Base-by-base conservation (phyloP, 1,139 yeast genomes). In the Pichia norvegensis region DNA sequence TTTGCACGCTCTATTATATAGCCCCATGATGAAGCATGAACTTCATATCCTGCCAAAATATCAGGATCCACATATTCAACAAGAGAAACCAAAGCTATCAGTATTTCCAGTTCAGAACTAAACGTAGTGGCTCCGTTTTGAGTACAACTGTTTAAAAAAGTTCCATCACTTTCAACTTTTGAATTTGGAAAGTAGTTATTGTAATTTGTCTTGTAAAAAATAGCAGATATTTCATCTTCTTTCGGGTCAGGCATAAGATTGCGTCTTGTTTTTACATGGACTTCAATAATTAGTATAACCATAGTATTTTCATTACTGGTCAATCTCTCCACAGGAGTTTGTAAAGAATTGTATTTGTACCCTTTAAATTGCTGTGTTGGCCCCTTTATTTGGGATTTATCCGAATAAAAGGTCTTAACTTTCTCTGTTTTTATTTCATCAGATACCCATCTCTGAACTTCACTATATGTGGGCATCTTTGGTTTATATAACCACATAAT, bases 11-110 rank as follows among this genome's bases (percentile, higher is more conserved):
- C 95, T 36, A 85, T 71, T 0, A 90, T 47, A 57, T 85, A 92
- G 0, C 98, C 97, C 97, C 97, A 90, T 0, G 97, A 86, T 1
- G 75, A 58, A 1, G 81, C 68, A 56, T 87, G 85, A 10, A 87
- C 73, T 58, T 92, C 98, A 61, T 76, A 92, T 0, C 97, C 97
- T 0, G 87, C 73, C 8, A 94, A 60, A 36, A 92, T 78, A 61
- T 92, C 98, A 0, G 98, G 97, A 58, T 92, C 97, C 45, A 78
- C 71, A 3, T 67, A 55, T 25, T 78, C 72, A 0, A 86, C 79
- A n/a, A 83, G 51, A 1, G 72, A 68, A 0, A 80, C 64, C 8
- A 90, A 65, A 9, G 71, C 70, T 8, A 71, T 67, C 4, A 88
- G 59, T 76, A 85, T 69, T 5, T 70, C 76, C 3, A 64, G 51